Percentiles rank a stretch among this genome's conserved stretches.
Evolutionary conservation across 1,139 yeast genomes (phyloP).

Genomic region (Blastobotrys buckinghamii): DNA sequence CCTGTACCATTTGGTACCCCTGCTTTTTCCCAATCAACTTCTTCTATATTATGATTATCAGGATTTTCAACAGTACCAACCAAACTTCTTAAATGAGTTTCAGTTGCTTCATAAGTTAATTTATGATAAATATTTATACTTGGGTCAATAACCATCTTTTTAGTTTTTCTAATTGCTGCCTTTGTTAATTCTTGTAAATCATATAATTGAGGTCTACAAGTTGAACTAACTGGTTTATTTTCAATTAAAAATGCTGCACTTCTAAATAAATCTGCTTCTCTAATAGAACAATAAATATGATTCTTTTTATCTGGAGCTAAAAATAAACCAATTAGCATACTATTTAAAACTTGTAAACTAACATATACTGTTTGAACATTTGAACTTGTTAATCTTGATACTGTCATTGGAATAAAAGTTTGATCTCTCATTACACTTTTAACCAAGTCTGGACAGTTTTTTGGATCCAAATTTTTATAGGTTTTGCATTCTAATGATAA

Average conservation of each 20-base stretch:
- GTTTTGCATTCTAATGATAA: constrained; percentile 23
- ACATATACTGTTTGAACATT: constrained; percentile 23
- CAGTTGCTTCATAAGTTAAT: constrained; percentile 21
- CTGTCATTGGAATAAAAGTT: constrained; percentile 20
- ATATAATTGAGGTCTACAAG: constrained; percentile 26
- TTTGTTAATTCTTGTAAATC: constrained; percentile 28
- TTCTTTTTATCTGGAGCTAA: constrained; percentile 18
- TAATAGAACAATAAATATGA: constrained; percentile 22
- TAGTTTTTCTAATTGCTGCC: constrained; percentile 24
- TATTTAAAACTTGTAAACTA: constrained; percentile 25
- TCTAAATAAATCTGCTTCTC: constrained; percentile 26
- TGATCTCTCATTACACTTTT: constrained; percentile 18
- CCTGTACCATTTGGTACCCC: constrained; percentile 22
- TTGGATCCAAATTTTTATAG: constrained; percentile 12
- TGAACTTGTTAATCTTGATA: constrained; percentile 22
- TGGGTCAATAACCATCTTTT: constrained; percentile 17
- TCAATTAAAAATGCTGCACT: constrained; percentile 24
- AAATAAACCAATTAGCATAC: constrained; percentile 24
- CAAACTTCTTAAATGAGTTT: constrained; percentile 20
- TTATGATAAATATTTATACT: constrained; percentile 18
- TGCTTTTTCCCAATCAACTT: constrained; percentile 27
- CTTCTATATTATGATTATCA: constrained; percentile 11
- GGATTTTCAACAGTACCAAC: constrained; percentile 20
- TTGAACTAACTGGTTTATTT: constrained; percentile 23
- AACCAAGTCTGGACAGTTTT: constrained; percentile 19